These are phyloP conservation scores for Pelargonium australe DNA, from an alignment of 441 rosid species.

Conservation along the genomic window DNA sequence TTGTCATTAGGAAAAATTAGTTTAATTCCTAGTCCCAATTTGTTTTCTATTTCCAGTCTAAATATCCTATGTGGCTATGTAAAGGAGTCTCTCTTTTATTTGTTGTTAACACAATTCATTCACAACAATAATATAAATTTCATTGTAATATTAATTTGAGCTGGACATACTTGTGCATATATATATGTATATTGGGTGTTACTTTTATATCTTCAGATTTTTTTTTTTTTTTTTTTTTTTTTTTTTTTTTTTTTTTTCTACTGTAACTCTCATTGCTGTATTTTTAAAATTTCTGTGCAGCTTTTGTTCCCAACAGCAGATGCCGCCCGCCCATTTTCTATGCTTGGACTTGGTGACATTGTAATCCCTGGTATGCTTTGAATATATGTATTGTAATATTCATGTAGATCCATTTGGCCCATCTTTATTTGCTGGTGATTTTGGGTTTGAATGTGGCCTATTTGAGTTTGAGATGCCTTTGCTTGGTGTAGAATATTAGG, in stretches of 20 bases:
- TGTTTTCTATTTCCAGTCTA: too few relatives aligned
- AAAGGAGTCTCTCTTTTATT: too few relatives aligned
- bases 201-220: background rate
- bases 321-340: constrained; percentile 67
- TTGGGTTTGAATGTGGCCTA: too few relatives aligned
- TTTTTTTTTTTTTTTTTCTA: background rate
- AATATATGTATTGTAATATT: background rate
- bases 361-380: constrained; percentile 74
- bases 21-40: too few relatives aligned
- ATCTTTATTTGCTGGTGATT: background rate
- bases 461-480: too few relatives aligned
- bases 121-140: too few relatives aligned
- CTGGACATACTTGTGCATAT: background rate
- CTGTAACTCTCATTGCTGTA: background rate
- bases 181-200: background rate
- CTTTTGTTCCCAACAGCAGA: constrained; percentile 89
- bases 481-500: background rate
- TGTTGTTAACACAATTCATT: too few relatives aligned
- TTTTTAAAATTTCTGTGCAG: constrained; percentile 32
- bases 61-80: too few relatives aligned
- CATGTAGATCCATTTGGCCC: background rate
- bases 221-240: background rate
- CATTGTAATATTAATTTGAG: background rate
- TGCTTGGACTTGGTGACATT: constrained; percentile 99
- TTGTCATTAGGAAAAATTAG: too few relatives aligned